Evolutionary conservation across 306 rosid species (phyloP).

Genomic region (Sicyos baderoa): DNA sequence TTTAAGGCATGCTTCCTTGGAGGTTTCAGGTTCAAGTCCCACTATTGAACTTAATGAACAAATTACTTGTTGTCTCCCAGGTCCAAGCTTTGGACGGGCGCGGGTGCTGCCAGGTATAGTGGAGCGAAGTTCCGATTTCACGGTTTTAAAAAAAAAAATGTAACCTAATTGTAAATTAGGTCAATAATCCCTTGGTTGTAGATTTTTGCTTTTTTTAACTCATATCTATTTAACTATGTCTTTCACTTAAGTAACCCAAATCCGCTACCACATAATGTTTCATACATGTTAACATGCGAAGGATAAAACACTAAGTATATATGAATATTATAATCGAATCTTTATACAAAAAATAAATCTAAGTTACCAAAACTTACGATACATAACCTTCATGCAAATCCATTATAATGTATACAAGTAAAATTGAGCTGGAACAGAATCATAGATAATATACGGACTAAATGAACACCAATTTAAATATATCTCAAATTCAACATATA

Average conservation of each 20-base stretch:
- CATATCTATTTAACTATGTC: background rate
- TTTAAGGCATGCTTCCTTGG: no score
- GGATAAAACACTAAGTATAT: background rate
- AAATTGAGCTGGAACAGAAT: no score
- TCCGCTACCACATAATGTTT: background rate
- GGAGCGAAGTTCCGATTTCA: no score
- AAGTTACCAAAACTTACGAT: background rate
- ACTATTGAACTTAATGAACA: no score
- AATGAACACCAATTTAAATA: background rate
- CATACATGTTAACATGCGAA: background rate
- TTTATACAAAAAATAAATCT: background rate
- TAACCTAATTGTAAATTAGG: background rate
- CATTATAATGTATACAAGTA: background rate
- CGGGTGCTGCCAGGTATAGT: no score
- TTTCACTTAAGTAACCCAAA: background rate
- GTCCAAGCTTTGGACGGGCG: no score
- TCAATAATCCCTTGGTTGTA: background rate
- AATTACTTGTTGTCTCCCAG: no score
- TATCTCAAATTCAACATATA: no score
- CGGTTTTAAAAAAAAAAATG: background rate
- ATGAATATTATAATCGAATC: background rate
- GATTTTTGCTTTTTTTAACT: background rate
- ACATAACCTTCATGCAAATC: background rate
- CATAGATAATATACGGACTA: no score
- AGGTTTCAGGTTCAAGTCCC: no score